Percentiles rank a stretch among this genome's conserved stretches.
phyloP scores from a whole-genome alignment of 2,329 filamentous ascomycete genomes.

The Fusarium sp. region DNA sequence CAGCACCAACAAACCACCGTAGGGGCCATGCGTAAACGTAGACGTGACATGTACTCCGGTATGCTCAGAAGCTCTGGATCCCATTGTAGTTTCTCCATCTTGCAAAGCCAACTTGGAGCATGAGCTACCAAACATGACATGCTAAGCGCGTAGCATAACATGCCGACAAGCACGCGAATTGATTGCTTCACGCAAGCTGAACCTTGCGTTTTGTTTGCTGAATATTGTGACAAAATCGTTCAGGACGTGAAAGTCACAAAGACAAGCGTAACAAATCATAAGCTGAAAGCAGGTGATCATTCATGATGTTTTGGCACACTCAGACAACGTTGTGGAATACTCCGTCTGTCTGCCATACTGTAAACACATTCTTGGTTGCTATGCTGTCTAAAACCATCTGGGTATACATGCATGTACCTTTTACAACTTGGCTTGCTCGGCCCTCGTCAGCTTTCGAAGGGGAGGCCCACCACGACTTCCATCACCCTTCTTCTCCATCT shows the following conservation, averaged over 20 bases:
- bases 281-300: not conserved
- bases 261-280: not conserved
- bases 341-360: no score
- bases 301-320: no score
- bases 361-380: not conserved
- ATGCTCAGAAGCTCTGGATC: not conserved
- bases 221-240: not conserved
- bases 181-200: not conserved
- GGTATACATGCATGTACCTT: not conserved
- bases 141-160: not conserved
- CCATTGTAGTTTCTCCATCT: not conserved
- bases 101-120: not conserved
- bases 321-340: no score
- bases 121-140: not conserved
- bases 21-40: slow-evolving; percentile 46
- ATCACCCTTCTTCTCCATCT: slow-evolving; percentile 46
- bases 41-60: slow-evolving; percentile 32
- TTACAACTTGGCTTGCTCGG: slow-evolving; percentile 51
- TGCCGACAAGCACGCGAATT: no score
- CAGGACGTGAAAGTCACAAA: not conserved
- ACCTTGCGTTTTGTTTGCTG: not conserved
- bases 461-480: slow-evolving; percentile 52
- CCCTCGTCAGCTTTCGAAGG: slow-evolving; percentile 42
- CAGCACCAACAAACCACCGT: slow-evolving; percentile 41
- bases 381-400: not conserved